These are phyloP conservation scores for Penicillium pancosmium DNA, from an alignment of 495 filamentous ascomycete genomes.

Conservation along the genomic window DNA sequence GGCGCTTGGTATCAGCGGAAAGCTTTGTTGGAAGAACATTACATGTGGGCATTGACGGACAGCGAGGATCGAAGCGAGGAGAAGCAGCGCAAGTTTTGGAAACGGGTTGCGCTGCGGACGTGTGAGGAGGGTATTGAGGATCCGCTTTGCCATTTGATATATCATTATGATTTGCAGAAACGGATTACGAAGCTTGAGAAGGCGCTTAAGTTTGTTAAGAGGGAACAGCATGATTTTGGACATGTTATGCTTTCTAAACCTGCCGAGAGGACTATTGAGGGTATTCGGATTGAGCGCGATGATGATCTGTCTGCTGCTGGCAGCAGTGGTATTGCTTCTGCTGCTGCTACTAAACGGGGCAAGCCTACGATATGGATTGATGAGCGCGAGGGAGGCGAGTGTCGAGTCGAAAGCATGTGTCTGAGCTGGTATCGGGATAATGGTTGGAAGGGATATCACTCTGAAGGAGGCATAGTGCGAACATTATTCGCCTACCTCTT, in stretches of 20 bases:
- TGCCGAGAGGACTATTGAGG: conserved; percentile 71
- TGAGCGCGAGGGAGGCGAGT: conserved; percentile 68
- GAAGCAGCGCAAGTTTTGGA: conserved; percentile 81
- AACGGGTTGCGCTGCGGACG: conserved; percentile 72
- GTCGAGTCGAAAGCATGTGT: conserved; percentile 90
- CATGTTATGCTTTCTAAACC: conserved; percentile 78
- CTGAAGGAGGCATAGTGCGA: conserved; percentile 85
- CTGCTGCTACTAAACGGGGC: conserved; percentile 31
- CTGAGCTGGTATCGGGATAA: conserved; percentile 78
- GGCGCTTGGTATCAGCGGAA: conserved; percentile 97
- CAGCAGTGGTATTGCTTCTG: background rate
- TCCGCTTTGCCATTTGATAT: conserved; percentile 83
- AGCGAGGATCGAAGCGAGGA: conserved; percentile 56
- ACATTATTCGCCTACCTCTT: conserved; percentile 93
- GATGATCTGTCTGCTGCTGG: conserved; percentile 16
- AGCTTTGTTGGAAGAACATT: conserved; percentile 92
- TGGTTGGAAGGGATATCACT: conserved; percentile 94
- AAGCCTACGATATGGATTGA: conserved; percentile 89
- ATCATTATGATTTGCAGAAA: conserved; percentile 94
- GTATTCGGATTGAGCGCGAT: conserved; percentile 71
- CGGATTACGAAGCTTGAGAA: conserved; percentile 88
- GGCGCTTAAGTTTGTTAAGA: conserved; percentile 76
- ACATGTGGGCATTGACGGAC: conserved; percentile 71
- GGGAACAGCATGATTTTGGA: conserved; percentile 90
- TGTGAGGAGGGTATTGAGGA: conserved; percentile 90